Base-by-base conservation (phyloP, 1,284 basidiomycete species). In the Chalciporus sp. region DNA sequence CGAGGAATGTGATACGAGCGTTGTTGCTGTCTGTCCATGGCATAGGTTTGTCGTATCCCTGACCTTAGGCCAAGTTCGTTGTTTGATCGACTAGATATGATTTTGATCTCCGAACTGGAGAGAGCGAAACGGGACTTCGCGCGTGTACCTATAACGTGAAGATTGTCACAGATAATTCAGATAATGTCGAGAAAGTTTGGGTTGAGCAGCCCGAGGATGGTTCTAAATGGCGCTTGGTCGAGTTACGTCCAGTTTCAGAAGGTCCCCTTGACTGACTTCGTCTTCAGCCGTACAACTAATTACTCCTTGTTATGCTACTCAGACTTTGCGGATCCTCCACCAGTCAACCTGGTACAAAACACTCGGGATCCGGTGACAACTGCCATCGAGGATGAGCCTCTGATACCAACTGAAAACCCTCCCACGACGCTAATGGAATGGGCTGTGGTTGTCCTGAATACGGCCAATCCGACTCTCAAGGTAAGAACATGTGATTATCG, bases 221-320 rank as follows among this genome's bases (percentile, higher is more conserved):
- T 19, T 29, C 46, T 16, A 16, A 75, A 23, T 94, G 90, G 89
- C 76, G 85, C 29, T 68, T 94, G 4, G 83, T 94, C 16, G 89
- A 92, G 62, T 72, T 91, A 28, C 72, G 90, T 35, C 86, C 90
- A 0, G 90, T 95, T 11, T 92, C 90, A 43, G 92, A 95, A 80
- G 88, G 89, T 86, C 51, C 26, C 28, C 29, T 29, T 41, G 16
- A 26, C n/a, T 39, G 16, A 42, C 1, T 12, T 17, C 20, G 29
- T 52, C 11, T 26, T 45, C 8, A 7, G 14, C 17, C 19, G 16
- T 16, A 19, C 16, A 33, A 12, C 42, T 27, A 7, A 47, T 6
- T 23, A 14, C 33, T 17, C 35, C n/a, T n/a, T 37, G 7, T 37
- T 45, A 31, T 47, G 37, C 43, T 48, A 11, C 48, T 1, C 64